These are phyloP conservation scores for Ophiostoma sp. DNA, from an alignment of 2,329 filamentous ascomycete species.

Conservation along the genomic window DNA sequence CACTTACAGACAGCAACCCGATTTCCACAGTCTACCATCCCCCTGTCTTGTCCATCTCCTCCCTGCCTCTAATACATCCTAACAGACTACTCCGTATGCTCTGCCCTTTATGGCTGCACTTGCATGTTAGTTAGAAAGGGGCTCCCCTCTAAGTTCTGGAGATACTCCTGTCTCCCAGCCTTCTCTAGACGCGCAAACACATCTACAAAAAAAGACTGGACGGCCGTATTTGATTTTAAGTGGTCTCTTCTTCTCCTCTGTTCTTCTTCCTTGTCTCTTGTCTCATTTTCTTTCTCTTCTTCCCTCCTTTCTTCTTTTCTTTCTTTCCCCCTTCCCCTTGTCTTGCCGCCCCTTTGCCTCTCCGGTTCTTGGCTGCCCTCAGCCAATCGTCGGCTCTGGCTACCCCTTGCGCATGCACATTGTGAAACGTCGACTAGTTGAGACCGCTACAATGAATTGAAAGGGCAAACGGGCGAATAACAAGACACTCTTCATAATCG, in stretches of 20 bases:
- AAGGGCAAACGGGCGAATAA: too few relatives aligned
- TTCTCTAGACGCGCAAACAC: background rate
- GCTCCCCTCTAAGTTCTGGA: too few relatives aligned
- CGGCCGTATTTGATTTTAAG: constrained; percentile 4
- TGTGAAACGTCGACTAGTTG: constrained; percentile 19
- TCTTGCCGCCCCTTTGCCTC: background rate
- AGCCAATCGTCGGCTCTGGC: constrained; percentile 6
- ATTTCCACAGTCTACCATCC: too few relatives aligned
- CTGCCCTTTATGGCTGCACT: too few relatives aligned
- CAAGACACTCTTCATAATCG: background rate
- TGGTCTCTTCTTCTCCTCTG: background rate
- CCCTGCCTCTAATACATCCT: too few relatives aligned
- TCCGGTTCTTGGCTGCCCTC: background rate
- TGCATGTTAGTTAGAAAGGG: too few relatives aligned
- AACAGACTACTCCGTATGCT: too few relatives aligned
- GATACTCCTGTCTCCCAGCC: too few relatives aligned
- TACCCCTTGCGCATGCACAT: constrained; percentile 15
- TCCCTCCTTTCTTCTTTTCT: background rate
- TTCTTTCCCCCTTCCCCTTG: background rate
- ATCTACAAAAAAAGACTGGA: constrained; percentile 5
- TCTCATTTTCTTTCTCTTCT: background rate
- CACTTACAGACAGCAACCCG: too few relatives aligned
- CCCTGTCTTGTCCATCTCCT: too few relatives aligned
- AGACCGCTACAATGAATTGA: background rate
- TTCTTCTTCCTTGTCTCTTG: background rate